Percentiles rank a stretch among this genome's conserved stretches.
These are phyloP conservation scores for Fusarium pilosicola DNA, from an alignment of 2,329 filamentous ascomycete species.

Conservation along the genomic window DNA sequence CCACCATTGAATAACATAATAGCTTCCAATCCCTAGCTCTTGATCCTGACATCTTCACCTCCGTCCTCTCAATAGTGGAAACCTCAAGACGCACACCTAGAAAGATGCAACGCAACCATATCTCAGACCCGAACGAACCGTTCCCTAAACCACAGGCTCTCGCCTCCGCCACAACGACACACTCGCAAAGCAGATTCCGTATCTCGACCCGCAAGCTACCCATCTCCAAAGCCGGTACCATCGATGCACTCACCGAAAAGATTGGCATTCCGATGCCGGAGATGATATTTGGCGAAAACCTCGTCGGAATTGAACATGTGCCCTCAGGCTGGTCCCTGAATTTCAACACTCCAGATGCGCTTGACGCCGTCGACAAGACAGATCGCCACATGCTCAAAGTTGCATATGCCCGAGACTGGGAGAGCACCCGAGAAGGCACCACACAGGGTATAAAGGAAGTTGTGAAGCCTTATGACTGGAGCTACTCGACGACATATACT, in stretches of 20 bases:
- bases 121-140: conserved; percentile 59
- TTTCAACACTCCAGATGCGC: conserved; percentile 87
- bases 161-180: conserved; percentile 63
- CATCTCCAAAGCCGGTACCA: conserved; percentile 91
- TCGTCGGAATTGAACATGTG: conserved; percentile 78
- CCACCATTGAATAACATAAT: background rate
- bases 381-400: conserved; percentile 91
- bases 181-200: conserved; percentile 73
- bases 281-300: conserved; percentile 99
- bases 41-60: background rate
- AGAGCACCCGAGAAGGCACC: conserved; percentile 73
- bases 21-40: conserved; percentile 2
- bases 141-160: conserved; percentile 63
- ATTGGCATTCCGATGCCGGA: conserved; percentile 91
- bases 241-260: conserved; percentile 82
- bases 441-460: conserved; percentile 91
- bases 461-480: conserved; percentile 98
- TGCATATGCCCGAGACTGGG: conserved; percentile 90
- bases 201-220: conserved; percentile 89
- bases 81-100: background rate
- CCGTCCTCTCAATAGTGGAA: background rate
- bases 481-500: conserved; percentile 88
- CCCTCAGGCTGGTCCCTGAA: conserved; percentile 79
- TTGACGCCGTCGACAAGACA: conserved; percentile 94
- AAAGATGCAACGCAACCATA: conserved; percentile 51